Evolutionary conservation across 257 asterid species (phyloP).

Genomic region (Solanum ahanhuiri): DNA sequence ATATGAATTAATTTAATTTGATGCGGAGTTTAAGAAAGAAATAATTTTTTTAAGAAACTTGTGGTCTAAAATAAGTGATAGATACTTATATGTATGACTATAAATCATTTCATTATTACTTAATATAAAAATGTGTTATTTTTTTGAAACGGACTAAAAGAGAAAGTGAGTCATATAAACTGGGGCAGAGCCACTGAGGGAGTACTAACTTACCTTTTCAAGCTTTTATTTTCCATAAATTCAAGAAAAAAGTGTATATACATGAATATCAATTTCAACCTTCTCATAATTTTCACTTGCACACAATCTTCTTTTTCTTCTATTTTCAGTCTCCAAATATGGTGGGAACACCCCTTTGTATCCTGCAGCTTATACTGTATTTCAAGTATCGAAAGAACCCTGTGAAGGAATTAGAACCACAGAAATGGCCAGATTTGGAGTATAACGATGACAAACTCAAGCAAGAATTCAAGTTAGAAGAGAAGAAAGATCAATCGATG

Average conservation of each 20-base stretch:
- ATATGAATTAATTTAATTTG: no score
- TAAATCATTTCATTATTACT: no score
- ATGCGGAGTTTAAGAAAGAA: no score
- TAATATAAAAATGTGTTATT: no score
- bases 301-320: background rate
- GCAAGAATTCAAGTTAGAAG: background rate
- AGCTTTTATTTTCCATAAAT: background rate
- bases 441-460: background rate
- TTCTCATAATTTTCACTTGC: background rate
- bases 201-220: background rate
- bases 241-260: background rate
- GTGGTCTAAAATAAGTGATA: no score
- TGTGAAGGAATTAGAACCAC: conserved; percentile 10
- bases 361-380: conserved; percentile 62
- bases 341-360: conserved; percentile 63
- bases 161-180: background rate
- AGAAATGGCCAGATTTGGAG: conserved; percentile 31
- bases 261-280: background rate
- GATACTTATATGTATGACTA: no score
- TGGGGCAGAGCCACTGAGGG: rapidly evolving
- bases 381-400: conserved; percentile 42
- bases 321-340: conserved; percentile 53
- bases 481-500: background rate
- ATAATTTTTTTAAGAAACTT: no score
- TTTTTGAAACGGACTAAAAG: rapidly evolving